Evolutionary conservation across 208 protist genomes (phyloP).

Genomic region (Acanthamoeba royreba): DNA sequence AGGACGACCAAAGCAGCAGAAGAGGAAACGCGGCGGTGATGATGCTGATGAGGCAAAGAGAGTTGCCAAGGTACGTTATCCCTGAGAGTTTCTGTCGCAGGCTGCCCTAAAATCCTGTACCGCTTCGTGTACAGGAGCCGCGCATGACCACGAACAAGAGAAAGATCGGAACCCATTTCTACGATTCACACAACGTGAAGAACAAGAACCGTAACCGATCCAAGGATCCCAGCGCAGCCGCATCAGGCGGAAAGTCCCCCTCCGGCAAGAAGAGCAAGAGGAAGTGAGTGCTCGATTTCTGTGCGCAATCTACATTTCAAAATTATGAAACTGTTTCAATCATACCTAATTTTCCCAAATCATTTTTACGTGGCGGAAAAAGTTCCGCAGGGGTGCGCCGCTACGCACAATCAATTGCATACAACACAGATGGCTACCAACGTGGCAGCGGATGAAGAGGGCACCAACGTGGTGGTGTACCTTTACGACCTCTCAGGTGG

Average conservation of each 20-base stretch:
- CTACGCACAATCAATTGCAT: not conserved
- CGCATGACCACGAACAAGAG: constrained; percentile 72
- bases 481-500: constrained; percentile 34
- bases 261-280: not conserved
- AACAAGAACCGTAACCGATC: constrained; percentile 58
- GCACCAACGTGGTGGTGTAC: not conserved
- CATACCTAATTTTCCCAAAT: no score
- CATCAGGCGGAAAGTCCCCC: not conserved
- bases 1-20: not conserved
- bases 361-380: no score
- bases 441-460: not conserved
- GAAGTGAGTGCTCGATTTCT: no score
- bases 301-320: no score
- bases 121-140: not conserved
- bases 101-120: not conserved
- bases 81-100: not conserved
- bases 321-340: no score
- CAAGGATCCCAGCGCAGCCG: not conserved
- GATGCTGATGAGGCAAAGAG: not conserved
- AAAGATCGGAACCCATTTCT: constrained; percentile 64
- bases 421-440: not conserved
- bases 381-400: not conserved
- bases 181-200: constrained; percentile 69
- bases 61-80: not conserved
- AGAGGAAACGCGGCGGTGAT: not conserved